phyloP scores from a whole-genome alignment of 306 rosid species.

The Citrullus colocynthis region DNA sequence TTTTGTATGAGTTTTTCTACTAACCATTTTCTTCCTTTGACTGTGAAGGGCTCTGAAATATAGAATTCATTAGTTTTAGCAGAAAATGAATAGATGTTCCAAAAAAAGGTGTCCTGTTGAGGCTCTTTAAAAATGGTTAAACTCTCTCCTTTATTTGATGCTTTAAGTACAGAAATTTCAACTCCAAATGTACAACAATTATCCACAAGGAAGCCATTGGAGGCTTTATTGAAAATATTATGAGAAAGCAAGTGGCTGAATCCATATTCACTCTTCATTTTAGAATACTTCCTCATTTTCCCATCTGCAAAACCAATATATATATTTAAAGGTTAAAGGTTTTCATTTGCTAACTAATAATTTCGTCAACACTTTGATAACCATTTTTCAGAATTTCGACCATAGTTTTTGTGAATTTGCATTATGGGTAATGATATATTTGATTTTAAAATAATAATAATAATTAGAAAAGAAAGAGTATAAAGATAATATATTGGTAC shows the following conservation, averaged over 20 bases:
- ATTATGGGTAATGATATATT: not conserved
- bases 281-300: not conserved
- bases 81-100: not conserved
- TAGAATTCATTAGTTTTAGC: not conserved
- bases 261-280: constrained; percentile 5
- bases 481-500: not conserved
- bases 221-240: not conserved
- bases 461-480: too few relatives aligned
- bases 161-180: not conserved
- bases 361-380: not conserved
- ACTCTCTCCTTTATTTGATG: not conserved
- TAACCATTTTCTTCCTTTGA: constrained; percentile 8
- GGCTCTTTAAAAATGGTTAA: not conserved
- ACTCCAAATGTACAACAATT: constrained; percentile 6
- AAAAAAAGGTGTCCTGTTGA: not conserved
- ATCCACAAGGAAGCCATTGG: constrained; percentile 1
- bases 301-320: not conserved
- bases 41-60: not conserved
- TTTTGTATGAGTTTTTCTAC: not conserved
- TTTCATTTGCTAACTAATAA: not conserved
- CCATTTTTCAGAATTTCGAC: not conserved
- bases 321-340: not conserved
- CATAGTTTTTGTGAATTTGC: too few relatives aligned
- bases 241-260: constrained; percentile 5
- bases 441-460: not conserved